Conservation (phyloP, 495 filamentous ascomycete genomes). For the Aeminium ludgeri region DNA sequence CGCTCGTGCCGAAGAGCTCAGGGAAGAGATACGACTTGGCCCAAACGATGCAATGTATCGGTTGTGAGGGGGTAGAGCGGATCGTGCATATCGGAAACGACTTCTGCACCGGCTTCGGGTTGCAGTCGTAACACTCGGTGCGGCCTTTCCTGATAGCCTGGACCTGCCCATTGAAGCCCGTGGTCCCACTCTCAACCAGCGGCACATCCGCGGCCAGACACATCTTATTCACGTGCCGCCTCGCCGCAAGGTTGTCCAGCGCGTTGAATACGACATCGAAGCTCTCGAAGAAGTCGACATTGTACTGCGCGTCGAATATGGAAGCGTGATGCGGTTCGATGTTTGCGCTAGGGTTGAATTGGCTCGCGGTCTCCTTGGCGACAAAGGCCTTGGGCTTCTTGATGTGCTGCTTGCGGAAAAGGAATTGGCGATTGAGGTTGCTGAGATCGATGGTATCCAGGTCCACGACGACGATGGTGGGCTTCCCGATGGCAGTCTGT, state of each 20-base stretch:
- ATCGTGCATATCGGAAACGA: constrained; percentile 93
- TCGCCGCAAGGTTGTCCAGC: constrained; percentile 85
- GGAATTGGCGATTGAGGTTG: constrained; percentile 95
- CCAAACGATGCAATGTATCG: constrained; percentile 99
- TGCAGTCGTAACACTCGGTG: constrained; percentile 96
- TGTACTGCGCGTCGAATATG: constrained; percentile 87
- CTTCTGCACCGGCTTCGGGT: constrained; percentile 72
- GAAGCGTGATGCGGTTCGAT: constrained; percentile 86
- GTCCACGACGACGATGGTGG: constrained; percentile 84
- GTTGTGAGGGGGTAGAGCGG: constrained; percentile 80
- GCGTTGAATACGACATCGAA: constrained; percentile 92
- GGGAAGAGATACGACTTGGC: constrained; percentile 90
- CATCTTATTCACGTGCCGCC: constrained; percentile 95
- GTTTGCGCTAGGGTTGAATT: constrained; percentile 79
- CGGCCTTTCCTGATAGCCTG: constrained; percentile 82
- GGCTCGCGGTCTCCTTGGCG: constrained; percentile 78
- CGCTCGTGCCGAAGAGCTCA: constrained; percentile 83
- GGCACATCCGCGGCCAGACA: constrained; percentile 82
- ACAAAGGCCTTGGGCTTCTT: constrained; percentile 95
- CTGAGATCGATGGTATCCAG: constrained; percentile 96
- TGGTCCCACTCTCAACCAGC: constrained; percentile 91
- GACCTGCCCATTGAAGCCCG: constrained; percentile 94
- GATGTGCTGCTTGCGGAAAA: constrained; percentile 94
- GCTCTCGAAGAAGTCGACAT: constrained; percentile 68
- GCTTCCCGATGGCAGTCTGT: background rate